Evolutionary conservation across 1,284 basidiomycete genomes (phyloP), one percentile per base, ranked within the genome.

Genomic region (Pisolithus thermaeus): DNA sequence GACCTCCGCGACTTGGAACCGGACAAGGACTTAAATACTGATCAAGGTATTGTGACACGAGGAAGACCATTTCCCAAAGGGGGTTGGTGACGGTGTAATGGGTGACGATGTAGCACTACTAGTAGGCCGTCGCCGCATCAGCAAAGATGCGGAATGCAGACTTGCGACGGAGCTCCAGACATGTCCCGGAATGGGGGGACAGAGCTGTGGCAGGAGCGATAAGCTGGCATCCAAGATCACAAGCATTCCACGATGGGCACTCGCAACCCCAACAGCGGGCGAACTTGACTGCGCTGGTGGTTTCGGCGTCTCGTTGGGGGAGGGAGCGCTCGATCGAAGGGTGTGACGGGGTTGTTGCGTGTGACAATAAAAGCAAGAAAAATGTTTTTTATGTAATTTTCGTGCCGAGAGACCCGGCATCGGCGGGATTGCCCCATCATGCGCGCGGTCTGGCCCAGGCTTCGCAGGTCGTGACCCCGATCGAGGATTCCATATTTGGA

Each of bases 401-500:
- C 18, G 38, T 47, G 57, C 53, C 54, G 59, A 50, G 48, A 18
- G 41, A 59, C 54, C 18, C 63, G 64, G 56, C 59, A 63, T 46
- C 47, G 49, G 53, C 58, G 58, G 55, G 64, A 54, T 52, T 54
- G 51, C 51, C 47, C 38, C 46, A 54, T 46, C 63, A 61, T 44
- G 64, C 65, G 69, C 65, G 62, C 62, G 55, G 62, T 70, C 65
- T 66, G 65, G 65, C 59, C 66, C 61, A 66, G 65, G 58, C 68
- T 49, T 16, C 41, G 9, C 11, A 28, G 44, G 28, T 35, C 30
- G 55, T 66, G 65, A 70, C 63, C 66, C 65, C 67, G 65, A 66
- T 66, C 65, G 68, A 64, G n/a, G 4, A 66, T 35, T 64, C 65
- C 68, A 64, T 52, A 64, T 67, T 60, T 62, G 66, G 66, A 61